These are phyloP conservation scores for Haplosporangium gracile DNA, from an alignment of 192 early-diverging fungal genomes.

Conservation along the genomic window DNA sequence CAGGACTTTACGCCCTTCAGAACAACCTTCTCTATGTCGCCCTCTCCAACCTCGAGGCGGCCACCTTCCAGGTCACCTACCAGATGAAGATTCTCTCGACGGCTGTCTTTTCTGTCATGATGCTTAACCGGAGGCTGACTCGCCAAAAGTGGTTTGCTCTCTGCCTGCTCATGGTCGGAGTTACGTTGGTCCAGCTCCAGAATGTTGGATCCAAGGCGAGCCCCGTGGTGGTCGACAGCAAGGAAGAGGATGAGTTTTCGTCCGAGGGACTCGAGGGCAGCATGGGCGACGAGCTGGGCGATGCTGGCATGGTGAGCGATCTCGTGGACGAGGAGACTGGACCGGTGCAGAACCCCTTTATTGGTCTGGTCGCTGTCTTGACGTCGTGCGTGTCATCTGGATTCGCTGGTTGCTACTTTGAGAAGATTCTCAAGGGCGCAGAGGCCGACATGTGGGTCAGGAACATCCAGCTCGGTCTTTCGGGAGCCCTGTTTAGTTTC, in stretches of 20 bases:
- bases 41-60: slow-evolving; percentile 82
- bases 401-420: slow-evolving; percentile 91
- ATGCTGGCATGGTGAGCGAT: background rate
- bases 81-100: slow-evolving; percentile 94
- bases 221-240: slow-evolving; percentile 18
- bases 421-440: slow-evolving; percentile 88
- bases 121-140: slow-evolving; percentile 75
- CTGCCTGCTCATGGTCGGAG: slow-evolving; percentile 80
- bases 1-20: slow-evolving; percentile 84
- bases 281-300: slow-evolving; percentile 12
- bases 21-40: slow-evolving; percentile 91
- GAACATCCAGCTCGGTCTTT: slow-evolving; percentile 82
- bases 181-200: slow-evolving; percentile 85
- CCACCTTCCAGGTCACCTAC: slow-evolving; percentile 92
- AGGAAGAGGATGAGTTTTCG: slow-evolving; percentile 35
- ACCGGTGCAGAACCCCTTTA: slow-evolving; percentile 61
- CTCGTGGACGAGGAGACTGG: slow-evolving; percentile 26
- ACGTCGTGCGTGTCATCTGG: slow-evolving; percentile 86
- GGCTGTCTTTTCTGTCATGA: slow-evolving; percentile 85
- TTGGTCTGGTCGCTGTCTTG: slow-evolving; percentile 81
- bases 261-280: slow-evolving; percentile 27
- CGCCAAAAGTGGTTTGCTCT: slow-evolving; percentile 81
- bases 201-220: slow-evolving; percentile 49
- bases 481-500: slow-evolving; percentile 72
- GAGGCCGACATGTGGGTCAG: slow-evolving; percentile 84